Base-by-base conservation (phyloP, 2,329 filamentous ascomycete species). In the Epichloe baconii region DNA sequence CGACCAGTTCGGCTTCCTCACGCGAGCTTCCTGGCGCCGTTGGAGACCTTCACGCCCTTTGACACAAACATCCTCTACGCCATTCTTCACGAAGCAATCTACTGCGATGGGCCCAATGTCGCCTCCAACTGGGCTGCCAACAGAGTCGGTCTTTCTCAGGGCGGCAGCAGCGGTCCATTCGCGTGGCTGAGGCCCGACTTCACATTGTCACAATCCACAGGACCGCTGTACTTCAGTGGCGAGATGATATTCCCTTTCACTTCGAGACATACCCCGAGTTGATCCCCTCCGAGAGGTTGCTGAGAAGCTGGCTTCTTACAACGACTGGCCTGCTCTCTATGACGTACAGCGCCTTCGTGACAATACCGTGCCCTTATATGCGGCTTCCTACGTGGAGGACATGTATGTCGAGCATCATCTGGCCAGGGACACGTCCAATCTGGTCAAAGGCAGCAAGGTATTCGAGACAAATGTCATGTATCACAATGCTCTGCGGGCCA, bases 211-310 rank as follows among this genome's bases (percentile, higher is more conserved):
- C 17, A 49, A 2, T 43, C 50, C 14, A 40, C 14, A 5, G 63
- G 69, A 2, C 82, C 83, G 0, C 71, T 93, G 21, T 86, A 78
- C 66, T 95, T 96, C 69, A 88, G 87, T 0, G 89, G 90, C 53
- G 91, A 97, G 70, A 96, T 95, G 88, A 79, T 95, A 48, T 95
- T 82, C 64, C 64, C 86, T 1, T 85, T 86, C 86, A 90, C 75
- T 90, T 95, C 58, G 80, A 89, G 38, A 83, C 83, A 15, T 91
- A 88, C 61, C 73, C 80, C 1, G 88, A 94, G 65, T 78, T 97
- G 19, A 70, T 70, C n/a, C 71, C 52, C 68, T 97, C 45, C 77
- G 77, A 50, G 72, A 79, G 11, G 83, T 82, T 0, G 88, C 88
- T 0, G 72, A 90, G 8, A 73, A 82, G 21, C 73, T 96, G 26